Evolutionary conservation across 2,329 filamentous ascomycete species (phyloP), one percentile per base, ranked within the genome.

Genomic region (Epichloe gansuensis): DNA sequence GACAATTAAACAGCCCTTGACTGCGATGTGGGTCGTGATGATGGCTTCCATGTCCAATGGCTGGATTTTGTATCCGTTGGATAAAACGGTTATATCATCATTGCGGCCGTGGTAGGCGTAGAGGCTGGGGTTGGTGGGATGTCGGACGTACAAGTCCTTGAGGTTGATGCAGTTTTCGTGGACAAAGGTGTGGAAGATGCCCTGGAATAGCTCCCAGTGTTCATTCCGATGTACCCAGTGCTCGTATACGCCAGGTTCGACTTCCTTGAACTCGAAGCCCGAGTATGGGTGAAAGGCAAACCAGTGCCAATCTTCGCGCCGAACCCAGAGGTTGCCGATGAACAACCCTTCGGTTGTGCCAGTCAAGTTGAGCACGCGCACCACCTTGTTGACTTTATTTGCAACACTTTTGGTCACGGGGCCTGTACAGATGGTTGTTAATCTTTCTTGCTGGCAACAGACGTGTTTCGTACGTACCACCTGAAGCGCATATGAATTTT

Each of bases 401-500:
- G 58, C 63, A 25, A 58, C 61, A 4, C 53, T 38, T 4, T 59
- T 59, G 43, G 59, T 66, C 9, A 66, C 62, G 0, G 66, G 68
- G 17, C 58, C 58, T 9, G 38, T 39, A 3, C 8, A 43, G 7
- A 17, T 43, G 21, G 11, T 2, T 21, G 3, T 1, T 43, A 9
- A 43, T 17, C 38, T 39, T 39, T 39, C 4, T 39, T 7, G 12
- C 12, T n/a, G 4, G 12, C 5, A 11, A 13, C 38, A 4, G 38
- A 39, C 38, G 4, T 39, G 13, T n/a, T 13, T 17, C 13, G 15
- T 13, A 39, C 38, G n/a, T 43, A 43, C 41, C 41, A 25, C 67
- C 67, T 27, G 66, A 70, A 15, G 65, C 66, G 39, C 66, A 66
- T 13, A 67, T 64, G 23, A 67, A 67, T 52, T 67, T 67, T 0